Base-by-base conservation (phyloP, 305 asterid genomes). In the Plantago coronopus region DNA sequence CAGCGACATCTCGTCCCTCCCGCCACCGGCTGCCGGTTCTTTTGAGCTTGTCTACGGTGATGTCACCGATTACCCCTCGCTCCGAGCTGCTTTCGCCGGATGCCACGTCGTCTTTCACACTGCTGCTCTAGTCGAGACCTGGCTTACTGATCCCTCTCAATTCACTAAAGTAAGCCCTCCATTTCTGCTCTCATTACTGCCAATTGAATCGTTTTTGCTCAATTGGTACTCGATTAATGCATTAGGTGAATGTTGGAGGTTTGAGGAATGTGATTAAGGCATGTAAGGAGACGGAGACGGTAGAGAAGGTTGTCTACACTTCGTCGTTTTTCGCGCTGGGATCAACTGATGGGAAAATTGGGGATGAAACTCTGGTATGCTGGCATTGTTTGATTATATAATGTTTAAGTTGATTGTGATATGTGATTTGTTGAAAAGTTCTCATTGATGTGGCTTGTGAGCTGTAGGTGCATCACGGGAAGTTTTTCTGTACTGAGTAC, bases 241-340 rank as follows among this genome's bases (percentile, higher is more conserved):
- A 13, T 37, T 51, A 91, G 97, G 91, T 91, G 55, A 91, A 91
- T 74, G 86, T 91, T 70, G 95, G 94, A 44, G 98, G 98, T 21
- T 75, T 91, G 78, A 84, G 65, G 85, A 91, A 88, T 70, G 88
- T 91, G 13, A 34, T 91, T 72, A 79, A 69, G 74, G 95, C 88
- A 21, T 83, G 48, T 58, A 81, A 73, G 74, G 95, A 86, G 69
- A 72, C 80, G 14, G 67, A 72, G 18, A 69, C 78, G 13, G 56
- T 88, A 61, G 87, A 88, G 71, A 91, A 74, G 83, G 83, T 91
- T 49, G 62, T 91, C 2, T 88, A 91, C 50, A 91, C 96, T 23
- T 91, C 98, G 45, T 91, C 98, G 58, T 88, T 86, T 70, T 91
- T 91, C 18, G 98, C 96, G 1, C 71, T 91, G 77, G 98, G 96